phyloP scores from a whole-genome alignment of 441 rosid genomes.

The Rhodomyrtus psidioides region DNA sequence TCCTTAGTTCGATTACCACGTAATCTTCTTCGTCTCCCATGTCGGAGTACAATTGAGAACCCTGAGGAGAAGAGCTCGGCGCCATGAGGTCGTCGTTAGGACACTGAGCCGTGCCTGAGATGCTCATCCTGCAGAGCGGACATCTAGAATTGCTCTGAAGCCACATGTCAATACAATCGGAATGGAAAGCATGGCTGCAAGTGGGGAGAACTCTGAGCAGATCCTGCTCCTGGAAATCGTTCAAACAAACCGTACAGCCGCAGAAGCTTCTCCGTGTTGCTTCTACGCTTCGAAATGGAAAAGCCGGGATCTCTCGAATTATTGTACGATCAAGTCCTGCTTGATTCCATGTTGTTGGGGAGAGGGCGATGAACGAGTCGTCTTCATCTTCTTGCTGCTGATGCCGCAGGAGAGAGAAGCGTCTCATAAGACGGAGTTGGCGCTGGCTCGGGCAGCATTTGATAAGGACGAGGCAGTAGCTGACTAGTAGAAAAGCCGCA shows the following conservation, averaged over 20 bases:
- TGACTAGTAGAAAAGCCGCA: constrained; percentile 35
- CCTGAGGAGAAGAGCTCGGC: constrained; percentile 61
- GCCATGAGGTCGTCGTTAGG: constrained; percentile 39
- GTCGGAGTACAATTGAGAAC: constrained; percentile 23
- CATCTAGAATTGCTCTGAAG: constrained; percentile 49
- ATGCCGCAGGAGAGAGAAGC: constrained; percentile 10
- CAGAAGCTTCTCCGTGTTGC: constrained; percentile 13
- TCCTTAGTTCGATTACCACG: constrained; percentile 52
- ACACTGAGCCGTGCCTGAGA: constrained; percentile 31
- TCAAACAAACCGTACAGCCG: constrained; percentile 57
- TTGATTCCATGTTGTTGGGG: constrained; percentile 36
- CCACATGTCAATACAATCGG: constrained; percentile 58
- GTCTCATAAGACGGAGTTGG: constrained; percentile 33
- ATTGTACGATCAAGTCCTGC: constrained; percentile 38
- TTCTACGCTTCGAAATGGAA: constrained; percentile 31
- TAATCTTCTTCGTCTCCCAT: constrained; percentile 42
- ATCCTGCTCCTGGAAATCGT: constrained; percentile 52
- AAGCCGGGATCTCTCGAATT: constrained; percentile 45
- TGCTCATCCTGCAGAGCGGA: constrained; percentile 56
- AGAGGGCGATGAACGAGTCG: constrained; percentile 46
- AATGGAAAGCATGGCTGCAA: constrained; percentile 51
- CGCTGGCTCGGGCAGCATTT: constrained; percentile 44
- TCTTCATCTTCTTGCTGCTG: constrained; percentile 29
- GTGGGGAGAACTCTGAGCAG: constrained; percentile 50
- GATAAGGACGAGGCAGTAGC: constrained; percentile 37